These are phyloP conservation scores for Kwoniella shandongensis DNA, from an alignment of 768 basidiomycete species.

Conservation along the genomic window DNA sequence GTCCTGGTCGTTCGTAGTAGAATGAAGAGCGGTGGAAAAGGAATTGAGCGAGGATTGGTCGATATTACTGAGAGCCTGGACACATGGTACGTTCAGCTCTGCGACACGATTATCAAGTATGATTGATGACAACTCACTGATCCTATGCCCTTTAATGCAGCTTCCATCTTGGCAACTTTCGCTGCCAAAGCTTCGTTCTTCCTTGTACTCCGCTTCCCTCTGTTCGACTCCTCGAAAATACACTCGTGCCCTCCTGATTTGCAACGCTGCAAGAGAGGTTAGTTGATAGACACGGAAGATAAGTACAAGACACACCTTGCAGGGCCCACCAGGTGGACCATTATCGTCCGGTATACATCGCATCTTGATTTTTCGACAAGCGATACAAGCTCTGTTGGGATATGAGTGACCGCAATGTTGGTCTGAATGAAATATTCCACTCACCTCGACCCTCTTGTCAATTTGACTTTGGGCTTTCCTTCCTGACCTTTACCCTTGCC, in stretches of 20 bases:
- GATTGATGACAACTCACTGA: constrained; percentile 28
- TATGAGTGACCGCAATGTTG: no score
- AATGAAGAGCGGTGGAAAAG: constrained; percentile 42
- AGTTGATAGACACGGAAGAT: background rate
- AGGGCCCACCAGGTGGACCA: constrained; percentile 41
- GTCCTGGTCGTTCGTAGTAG: constrained; percentile 34
- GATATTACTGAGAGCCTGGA: constrained; percentile 36
- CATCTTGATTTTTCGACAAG: constrained; percentile 53
- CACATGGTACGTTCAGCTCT: constrained; percentile 1
- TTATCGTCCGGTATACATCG: constrained; percentile 50
- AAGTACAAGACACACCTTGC: constrained; percentile 32
- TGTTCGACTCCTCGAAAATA: constrained; percentile 93
- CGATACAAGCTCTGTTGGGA: constrained; percentile 33
- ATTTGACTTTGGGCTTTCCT: constrained; percentile 45
- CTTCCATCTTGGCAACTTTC: constrained; percentile 40
- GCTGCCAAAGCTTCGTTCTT: constrained; percentile 48
- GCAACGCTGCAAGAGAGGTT: constrained; percentile 33
- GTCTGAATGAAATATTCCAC: constrained; percentile 2
- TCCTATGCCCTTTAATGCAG: constrained; percentile 41
- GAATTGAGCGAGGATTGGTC: constrained; percentile 45
- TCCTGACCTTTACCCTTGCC: constrained; percentile 25
- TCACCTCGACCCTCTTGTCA: constrained; percentile 52
- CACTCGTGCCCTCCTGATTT: constrained; percentile 66
- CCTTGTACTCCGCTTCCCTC: constrained; percentile 73
- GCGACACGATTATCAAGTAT: constrained; percentile 25